Base-by-base conservation (phyloP, 805 yeast genomes). In the Ogataea kodamae region DNA sequence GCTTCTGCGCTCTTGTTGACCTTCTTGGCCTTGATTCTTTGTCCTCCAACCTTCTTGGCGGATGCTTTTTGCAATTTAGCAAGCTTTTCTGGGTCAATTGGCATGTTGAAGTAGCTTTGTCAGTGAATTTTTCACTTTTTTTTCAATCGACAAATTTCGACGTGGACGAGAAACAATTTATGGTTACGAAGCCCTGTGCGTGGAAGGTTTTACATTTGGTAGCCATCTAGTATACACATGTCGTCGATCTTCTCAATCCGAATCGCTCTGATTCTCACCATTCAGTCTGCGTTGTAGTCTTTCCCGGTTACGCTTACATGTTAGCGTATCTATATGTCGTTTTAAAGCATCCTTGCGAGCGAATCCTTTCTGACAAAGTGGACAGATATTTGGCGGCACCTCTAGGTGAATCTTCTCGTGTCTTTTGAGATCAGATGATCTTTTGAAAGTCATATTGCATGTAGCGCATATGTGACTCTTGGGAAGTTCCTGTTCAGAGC, bases 1-100 rank as follows among this genome's bases (percentile, higher is more conserved):
- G 79, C 87, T 67, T 83, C 87, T 43, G 74, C 59, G 54, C 75
- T 64, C 61, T 72, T 67, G 60, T 68, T 69, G 52, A 68, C 61
- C 74, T 87, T 86, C 77, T 83, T 83, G 64, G 84, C 82, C 77
- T 86, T 85, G 62, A 95, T 81, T 76, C 98, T 88, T 64, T 89
- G 81, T 58, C 61, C 69, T 58, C 89, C 92, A 54, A 82, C 80
- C 60, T 92, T 89, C 72, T 75, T 81, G 66, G 84, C 75, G 58
- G 84, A 76, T 52, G 82, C 74, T 67, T 84, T 85, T 65, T 87
- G 94, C 65, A 89, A 76, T 71, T 84, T 87, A 56, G 95, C 95
- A 71, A 83, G 72, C 71, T 86, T 87, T 67, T 82, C 96, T 72
- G 89, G 95, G 70, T 88, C 96, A 65, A 83, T 73, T 66, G 89